Conservation (phyloP, 2,329 filamentous ascomycete genomes). For the Alternaria sp. region DNA sequence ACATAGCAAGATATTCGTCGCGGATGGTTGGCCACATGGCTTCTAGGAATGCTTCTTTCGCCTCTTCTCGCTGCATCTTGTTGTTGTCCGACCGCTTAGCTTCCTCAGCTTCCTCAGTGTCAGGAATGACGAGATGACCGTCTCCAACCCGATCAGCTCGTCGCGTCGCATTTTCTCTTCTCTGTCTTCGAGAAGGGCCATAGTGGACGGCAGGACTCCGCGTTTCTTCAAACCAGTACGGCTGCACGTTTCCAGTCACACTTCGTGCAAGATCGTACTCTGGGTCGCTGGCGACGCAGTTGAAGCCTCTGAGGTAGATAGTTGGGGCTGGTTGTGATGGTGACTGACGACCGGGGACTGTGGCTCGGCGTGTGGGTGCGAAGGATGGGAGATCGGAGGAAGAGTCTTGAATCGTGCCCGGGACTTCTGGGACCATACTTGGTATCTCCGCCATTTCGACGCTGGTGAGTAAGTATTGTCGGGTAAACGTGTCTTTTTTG, state of each 20-base stretch:
- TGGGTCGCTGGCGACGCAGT: neutral
- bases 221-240: conserved; percentile 6
- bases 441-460: neutral
- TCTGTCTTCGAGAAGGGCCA: neutral
- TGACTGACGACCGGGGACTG: accelerated
- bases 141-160: neutral
- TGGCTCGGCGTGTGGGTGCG: neutral
- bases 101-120: neutral
- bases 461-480: neutral
- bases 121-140: neutral
- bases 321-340: neutral
- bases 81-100: neutral
- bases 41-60: neutral
- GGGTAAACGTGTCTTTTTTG: neutral
- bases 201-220: neutral
- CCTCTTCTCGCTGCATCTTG: neutral
- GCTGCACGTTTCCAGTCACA: neutral
- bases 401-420: neutral
- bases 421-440: neutral
- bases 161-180: neutral
- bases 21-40: neutral
- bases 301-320: conserved; percentile 3
- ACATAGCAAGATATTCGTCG: neutral
- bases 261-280: neutral
- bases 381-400: neutral